Conservation (phyloP, 768 basidiomycete genomes). For the Sarcomyxa edulis region DNA sequence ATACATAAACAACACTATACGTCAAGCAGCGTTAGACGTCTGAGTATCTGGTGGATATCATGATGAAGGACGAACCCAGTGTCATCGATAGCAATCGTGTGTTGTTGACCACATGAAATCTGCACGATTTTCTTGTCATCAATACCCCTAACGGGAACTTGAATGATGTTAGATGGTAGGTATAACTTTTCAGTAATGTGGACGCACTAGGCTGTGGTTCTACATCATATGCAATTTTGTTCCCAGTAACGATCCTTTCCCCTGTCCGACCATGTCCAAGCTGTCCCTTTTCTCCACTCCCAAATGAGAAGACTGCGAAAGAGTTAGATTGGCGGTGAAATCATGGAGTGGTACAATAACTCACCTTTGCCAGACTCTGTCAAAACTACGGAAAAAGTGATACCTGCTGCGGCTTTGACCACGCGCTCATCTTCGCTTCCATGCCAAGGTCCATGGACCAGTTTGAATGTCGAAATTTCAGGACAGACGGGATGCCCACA, state of each 20-base stretch:
- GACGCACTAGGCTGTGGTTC: slow-evolving; percentile 61
- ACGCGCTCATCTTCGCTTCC: slow-evolving; percentile 60
- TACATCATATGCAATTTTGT: slow-evolving; percentile 79
- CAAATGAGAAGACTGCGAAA: slow-evolving; percentile 73
- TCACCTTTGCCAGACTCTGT: slow-evolving; percentile 78
- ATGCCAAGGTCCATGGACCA: slow-evolving; percentile 51
- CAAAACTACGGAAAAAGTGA: slow-evolving; percentile 80
- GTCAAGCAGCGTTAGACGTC: background rate
- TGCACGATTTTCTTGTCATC: slow-evolving; percentile 73
- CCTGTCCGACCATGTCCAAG: slow-evolving; percentile 90
- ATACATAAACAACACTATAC: slow-evolving; percentile 67
- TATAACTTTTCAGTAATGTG: background rate
- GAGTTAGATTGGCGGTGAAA: background rate
- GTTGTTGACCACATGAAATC: slow-evolving; percentile 85
- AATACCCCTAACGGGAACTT: slow-evolving; percentile 74
- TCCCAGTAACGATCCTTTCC: slow-evolving; percentile 84
- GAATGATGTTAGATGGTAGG: background rate
- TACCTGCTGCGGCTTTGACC: slow-evolving; percentile 73
- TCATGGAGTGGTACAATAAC: slow-evolving; percentile 10
- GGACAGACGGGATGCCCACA: slow-evolving; percentile 66
- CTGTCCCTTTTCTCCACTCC: slow-evolving; percentile 90
- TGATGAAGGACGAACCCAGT: slow-evolving; percentile 50
- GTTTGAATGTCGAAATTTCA: slow-evolving; percentile 64
- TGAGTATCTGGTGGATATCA: background rate
- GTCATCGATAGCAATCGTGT: slow-evolving; percentile 75